Evolutionary conservation across 257 asterid species (phyloP), one percentile per base, ranked within the genome.

Genomic region (Forsythia suspensa): DNA sequence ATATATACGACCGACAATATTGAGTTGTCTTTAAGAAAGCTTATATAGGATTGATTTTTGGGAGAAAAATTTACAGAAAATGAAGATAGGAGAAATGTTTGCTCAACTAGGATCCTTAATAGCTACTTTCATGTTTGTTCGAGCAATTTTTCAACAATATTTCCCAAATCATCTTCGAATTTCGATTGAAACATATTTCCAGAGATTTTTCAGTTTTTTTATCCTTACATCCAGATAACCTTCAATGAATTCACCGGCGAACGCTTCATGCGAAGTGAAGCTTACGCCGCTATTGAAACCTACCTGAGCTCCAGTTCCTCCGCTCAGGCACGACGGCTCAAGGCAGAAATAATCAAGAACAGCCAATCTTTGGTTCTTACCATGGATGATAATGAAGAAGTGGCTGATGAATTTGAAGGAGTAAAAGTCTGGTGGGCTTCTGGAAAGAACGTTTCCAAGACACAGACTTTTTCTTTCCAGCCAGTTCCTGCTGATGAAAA

Each of bases 231-330:
- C 84, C 88, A 81, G 16, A 79, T 84, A 29, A 81, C 82, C 78
- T 84, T 84, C 88, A 81, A 82, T 9, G 88, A 84, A 79, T 84
- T 84, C 84, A 48, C 84, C 55, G 80, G 85, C 73, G 85, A 84
- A 73, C 88, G 85, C 15, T 51, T 81, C 61, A 68, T 9, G 65
- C 79, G 85, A 29, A 79, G 85, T 78, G 84, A 84, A 34, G 84
- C 81, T 44, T 84, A 71, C 39, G 76, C 85, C 73, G 80, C 84
- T 84, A 81, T 81, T 20, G 80, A 81, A 12, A 76, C 78, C 73
- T 84, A 84, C 83, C 88, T 81, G 44, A 72, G 82, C 83, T 72
- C 88, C 80, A 81, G 39, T 68, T 84, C 88, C 70, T 38, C 88
- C 43, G 20, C 88, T 55, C 83, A 79, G 75, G 85, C 88, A 6